phyloP scores from a whole-genome alignment of 2,329 filamentous ascomycete genomes.

The Clonostachys byssicola region DNA sequence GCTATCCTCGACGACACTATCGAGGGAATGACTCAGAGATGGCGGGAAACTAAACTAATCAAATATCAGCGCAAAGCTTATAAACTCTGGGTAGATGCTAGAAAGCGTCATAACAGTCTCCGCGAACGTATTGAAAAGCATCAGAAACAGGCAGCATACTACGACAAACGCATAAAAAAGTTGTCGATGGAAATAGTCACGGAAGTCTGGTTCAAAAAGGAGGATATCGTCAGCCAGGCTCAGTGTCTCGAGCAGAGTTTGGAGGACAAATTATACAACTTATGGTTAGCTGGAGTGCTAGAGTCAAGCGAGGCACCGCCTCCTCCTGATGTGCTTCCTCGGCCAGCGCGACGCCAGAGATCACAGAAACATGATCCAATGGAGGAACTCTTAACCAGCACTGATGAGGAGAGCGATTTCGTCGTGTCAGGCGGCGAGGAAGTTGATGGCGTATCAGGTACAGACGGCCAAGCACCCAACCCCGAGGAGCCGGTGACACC shows the following conservation, averaged over 20 bases:
- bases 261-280: constrained; percentile 49
- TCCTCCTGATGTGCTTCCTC: constrained; percentile 19
- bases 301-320: constrained; percentile 31
- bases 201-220: constrained; percentile 45
- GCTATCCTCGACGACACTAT: constrained; percentile 50
- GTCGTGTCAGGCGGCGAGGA: constrained; percentile 30
- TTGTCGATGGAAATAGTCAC: constrained; percentile 46
- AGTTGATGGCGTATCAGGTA: constrained; percentile 3
- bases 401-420: constrained; percentile 45
- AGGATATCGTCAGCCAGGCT: constrained; percentile 51
- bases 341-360: not conserved
- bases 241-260: constrained; percentile 61
- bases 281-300: constrained; percentile 45
- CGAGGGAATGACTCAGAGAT: constrained; percentile 41
- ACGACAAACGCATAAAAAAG: constrained; percentile 50
- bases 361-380: constrained; percentile 11
- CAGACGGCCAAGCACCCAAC: constrained; percentile 4
- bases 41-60: constrained; percentile 55
- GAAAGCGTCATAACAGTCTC: constrained; percentile 25
- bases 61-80: constrained; percentile 53
- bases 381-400: constrained; percentile 46
- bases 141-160: constrained; percentile 30
- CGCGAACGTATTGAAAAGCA: constrained; percentile 32
- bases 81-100: constrained; percentile 56
- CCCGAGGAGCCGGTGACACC: not conserved